Conservation (phyloP, 371 early-diverging fungal genomes). For the Mucor indicus region DNA sequence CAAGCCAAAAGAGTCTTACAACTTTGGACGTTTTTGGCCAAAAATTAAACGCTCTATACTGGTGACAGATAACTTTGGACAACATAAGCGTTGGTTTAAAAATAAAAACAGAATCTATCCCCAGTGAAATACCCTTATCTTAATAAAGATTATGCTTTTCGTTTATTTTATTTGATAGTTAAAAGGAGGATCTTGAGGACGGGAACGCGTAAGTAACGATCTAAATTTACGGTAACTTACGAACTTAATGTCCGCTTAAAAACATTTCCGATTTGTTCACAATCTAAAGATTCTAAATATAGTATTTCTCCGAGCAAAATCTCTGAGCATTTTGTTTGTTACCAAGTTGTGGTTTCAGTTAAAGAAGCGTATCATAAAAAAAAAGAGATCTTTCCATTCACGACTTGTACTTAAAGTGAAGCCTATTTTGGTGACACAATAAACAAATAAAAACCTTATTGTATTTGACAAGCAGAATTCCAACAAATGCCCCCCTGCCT, state of each 20-base stretch:
- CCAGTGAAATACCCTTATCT: no score
- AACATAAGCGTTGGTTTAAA: no score
- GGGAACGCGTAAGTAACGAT: constrained; percentile 49
- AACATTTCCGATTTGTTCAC: constrained; percentile 37
- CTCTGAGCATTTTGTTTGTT: not conserved
- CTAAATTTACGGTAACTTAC: constrained; percentile 29
- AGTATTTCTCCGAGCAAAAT: constrained; percentile 6
- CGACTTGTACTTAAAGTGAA: not conserved
- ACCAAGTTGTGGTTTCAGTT: constrained; percentile 9
- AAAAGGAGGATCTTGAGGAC: constrained; percentile 42
- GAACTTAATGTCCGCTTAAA: constrained; percentile 47
- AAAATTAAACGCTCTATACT: constrained; percentile 27
- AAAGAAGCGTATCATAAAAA: no score
- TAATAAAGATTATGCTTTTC: constrained; percentile 4
- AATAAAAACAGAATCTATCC: no score
- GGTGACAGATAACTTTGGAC: constrained; percentile 1
- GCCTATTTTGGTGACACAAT: not conserved
- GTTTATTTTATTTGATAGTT: not conserved
- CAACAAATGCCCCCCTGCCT: no score
- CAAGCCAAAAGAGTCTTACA: no score
- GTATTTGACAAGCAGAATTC: no score
- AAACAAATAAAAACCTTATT: no score
- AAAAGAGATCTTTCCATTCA: no score
- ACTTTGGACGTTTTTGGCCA: constrained; percentile 21
- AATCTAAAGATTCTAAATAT: constrained; percentile 14